Base-by-base conservation (phyloP, 1,284 basidiomycete species). In the Heterobasidion parviporum region DNA sequence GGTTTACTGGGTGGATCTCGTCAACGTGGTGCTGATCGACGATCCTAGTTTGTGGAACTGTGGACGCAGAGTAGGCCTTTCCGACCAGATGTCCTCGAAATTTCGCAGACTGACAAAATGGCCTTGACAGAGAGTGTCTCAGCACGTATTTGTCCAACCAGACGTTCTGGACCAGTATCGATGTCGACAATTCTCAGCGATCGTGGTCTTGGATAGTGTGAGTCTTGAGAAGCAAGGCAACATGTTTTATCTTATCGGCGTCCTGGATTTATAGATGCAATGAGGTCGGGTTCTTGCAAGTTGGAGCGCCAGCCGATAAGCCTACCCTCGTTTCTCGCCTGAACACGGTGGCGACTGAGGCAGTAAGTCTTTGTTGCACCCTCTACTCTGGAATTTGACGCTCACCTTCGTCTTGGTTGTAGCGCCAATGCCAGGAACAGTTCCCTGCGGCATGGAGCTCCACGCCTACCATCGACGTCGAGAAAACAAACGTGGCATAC, bases 161-260 rank as follows among this genome's bases (percentile, higher is more conserved):
- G 49, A 56, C 68, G 0, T 78, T 66, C 63, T 87, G 73, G 68
- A 81, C 80, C 6, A 69, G 81, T 60, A 83, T 72, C 1, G 66
- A 70, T 2, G 67, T 85, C 49, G 73, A 83, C 64, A 80, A 86
- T 62, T 61, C 71, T 6, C 62, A 59, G 14, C 74, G 81, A 4
- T 81, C 82, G 2, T 85, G 83, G 83, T 68, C 68, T 50, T 85
- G 82, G 83, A 80, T 82, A 57, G 76, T 80, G 78, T 75, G 70
- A 62, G 72, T 64, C 32, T 44, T 41, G 26, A 26, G 26, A 26
- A 26, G 26, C 26, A 26, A 26, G 26, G 26, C 26, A 4, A 26
- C 26, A 6, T 26, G 26, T 26, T 26, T 26, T 26, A 26, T 26
- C 26, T 26, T 26, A 26, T 5, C 26, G 4, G 26, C 26, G 26